Conservation (phyloP, 257 asterid genomes). For the Ehretia macrophylla region DNA sequence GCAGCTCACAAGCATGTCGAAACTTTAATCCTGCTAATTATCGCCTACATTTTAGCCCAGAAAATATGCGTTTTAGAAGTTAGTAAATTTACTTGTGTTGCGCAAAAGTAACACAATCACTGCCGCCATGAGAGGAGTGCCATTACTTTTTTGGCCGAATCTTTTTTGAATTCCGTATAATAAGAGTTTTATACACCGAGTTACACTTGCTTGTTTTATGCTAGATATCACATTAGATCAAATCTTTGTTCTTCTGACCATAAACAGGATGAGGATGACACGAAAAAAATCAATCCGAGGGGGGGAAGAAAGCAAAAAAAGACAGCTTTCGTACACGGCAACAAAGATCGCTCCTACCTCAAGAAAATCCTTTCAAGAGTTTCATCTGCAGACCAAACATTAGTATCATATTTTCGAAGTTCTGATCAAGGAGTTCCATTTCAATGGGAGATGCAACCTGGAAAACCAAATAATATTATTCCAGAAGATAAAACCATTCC, state of each 20-base stretch:
- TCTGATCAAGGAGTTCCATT: slow-evolving; percentile 34
- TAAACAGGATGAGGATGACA: slow-evolving; percentile 46
- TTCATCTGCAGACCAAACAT: slow-evolving; percentile 39
- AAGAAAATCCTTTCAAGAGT: slow-evolving; percentile 36
- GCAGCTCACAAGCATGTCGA: no score
- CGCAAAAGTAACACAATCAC: no score
- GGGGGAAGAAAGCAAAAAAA: slow-evolving; percentile 22
- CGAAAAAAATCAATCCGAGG: slow-evolving; percentile 38
- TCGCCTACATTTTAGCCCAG: no score
- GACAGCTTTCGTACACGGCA: slow-evolving; percentile 33
- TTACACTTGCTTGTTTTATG: no score
- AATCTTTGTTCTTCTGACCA: no score
- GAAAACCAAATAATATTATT: slow-evolving; percentile 24
- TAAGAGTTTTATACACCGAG: not conserved
- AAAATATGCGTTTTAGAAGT: no score
- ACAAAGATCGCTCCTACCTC: slow-evolving; percentile 34
- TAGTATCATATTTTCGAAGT: slow-evolving; percentile 10
- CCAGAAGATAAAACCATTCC: slow-evolving; percentile 23
- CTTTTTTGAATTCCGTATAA: no score
- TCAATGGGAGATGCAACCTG: slow-evolving; percentile 39
- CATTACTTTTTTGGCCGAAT: no score
- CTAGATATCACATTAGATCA: no score
- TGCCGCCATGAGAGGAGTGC: no score
- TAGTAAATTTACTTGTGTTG: no score
- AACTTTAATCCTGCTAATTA: no score